Evolutionary conservation across 805 yeast genomes (phyloP).

Genomic region (Teunomyces aglyptinius): DNA sequence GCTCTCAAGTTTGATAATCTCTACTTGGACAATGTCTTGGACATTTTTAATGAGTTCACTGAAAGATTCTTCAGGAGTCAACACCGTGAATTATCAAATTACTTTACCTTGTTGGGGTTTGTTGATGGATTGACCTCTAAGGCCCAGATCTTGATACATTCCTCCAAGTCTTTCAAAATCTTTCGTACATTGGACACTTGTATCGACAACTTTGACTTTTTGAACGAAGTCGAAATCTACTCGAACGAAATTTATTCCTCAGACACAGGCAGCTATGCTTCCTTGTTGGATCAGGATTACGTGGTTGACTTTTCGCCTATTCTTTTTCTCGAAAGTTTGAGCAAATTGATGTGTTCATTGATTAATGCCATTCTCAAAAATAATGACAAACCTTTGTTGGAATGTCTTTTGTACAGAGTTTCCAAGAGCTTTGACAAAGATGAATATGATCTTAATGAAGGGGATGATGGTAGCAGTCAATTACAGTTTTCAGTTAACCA

Average conservation of each 20-base stretch:
- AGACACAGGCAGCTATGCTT: slow-evolving; percentile 10
- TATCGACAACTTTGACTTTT: slow-evolving; percentile 38
- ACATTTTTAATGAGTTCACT: slow-evolving; percentile 27
- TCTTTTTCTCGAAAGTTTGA: slow-evolving; percentile 33
- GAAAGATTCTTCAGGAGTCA: slow-evolving; percentile 20
- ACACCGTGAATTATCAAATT: slow-evolving; percentile 27
- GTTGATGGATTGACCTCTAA: slow-evolving; percentile 28
- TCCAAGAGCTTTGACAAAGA: slow-evolving; percentile 16
- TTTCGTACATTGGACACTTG: slow-evolving; percentile 34
- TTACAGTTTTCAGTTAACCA: not conserved
- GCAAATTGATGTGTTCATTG: slow-evolving; percentile 35
- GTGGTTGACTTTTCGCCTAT: slow-evolving; percentile 34
- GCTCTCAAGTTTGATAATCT: slow-evolving; percentile 22
- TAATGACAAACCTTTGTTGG: slow-evolving; percentile 24
- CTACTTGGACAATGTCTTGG: slow-evolving; percentile 23
- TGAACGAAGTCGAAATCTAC: slow-evolving; percentile 34
- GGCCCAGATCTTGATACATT: slow-evolving; percentile 25
- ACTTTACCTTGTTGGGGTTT: slow-evolving; percentile 35
- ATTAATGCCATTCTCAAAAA: slow-evolving; percentile 27
- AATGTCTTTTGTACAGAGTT: slow-evolving; percentile 24
- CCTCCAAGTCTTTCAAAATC: slow-evolving; percentile 25
- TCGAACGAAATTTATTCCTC: slow-evolving; percentile 17
- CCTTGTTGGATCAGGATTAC: slow-evolving; percentile 23
- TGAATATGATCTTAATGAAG: slow-evolving; percentile 1
- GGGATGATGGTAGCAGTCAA: not conserved